A percentile compares a stretch with the other conserved stretches of the same genome.
These are phyloP conservation scores for Trypanosoma mega DNA, from an alignment of 208 protist species.

Conservation along the genomic window DNA sequence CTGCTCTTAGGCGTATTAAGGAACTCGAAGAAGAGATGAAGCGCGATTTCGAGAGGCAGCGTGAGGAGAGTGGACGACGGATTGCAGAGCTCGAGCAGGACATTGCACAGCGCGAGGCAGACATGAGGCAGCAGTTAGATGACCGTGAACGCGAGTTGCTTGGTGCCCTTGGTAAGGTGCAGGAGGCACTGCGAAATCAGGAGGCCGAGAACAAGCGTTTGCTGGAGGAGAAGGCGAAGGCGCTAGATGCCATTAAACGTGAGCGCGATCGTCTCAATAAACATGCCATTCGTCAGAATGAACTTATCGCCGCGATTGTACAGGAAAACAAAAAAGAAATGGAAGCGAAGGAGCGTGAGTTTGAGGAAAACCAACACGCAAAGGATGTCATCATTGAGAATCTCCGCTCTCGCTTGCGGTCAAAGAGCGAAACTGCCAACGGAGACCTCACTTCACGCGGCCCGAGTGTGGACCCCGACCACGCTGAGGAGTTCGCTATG, in stretches of 20 bases:
- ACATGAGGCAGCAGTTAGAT: conserved; percentile 29
- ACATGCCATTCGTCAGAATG: conserved; percentile 60
- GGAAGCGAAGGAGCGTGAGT: conserved; percentile 84
- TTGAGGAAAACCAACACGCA: conserved; percentile 68
- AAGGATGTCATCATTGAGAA: conserved; percentile 85
- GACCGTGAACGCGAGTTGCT: conserved; percentile 32
- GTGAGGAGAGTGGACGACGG: conserved; percentile 26
- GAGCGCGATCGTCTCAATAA: conserved; percentile 65
- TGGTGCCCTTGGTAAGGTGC: conserved; percentile 44
- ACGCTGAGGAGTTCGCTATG: conserved; percentile 59
- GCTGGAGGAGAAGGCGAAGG: conserved; percentile 30
- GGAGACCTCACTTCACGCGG: conserved; percentile 31
- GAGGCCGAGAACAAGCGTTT: conserved; percentile 61
- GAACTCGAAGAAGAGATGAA: conserved; percentile 61
- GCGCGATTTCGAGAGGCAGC: conserved; percentile 43
- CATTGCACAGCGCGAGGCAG: conserved; percentile 24
- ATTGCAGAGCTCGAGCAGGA: conserved; percentile 5
- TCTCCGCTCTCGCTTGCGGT: conserved; percentile 62
- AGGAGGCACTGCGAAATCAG: conserved; percentile 34
- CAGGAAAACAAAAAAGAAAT: conserved; percentile 87
- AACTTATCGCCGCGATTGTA: conserved; percentile 80
- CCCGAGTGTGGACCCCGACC: conserved; percentile 33
- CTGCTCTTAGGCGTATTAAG: conserved; percentile 49
- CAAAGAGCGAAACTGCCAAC: conserved; percentile 28
- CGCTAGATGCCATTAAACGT: conserved; percentile 39